These are phyloP conservation scores for Cladobotryum protrusum DNA, from an alignment of 2,329 filamentous ascomycete species.

Conservation along the genomic window DNA sequence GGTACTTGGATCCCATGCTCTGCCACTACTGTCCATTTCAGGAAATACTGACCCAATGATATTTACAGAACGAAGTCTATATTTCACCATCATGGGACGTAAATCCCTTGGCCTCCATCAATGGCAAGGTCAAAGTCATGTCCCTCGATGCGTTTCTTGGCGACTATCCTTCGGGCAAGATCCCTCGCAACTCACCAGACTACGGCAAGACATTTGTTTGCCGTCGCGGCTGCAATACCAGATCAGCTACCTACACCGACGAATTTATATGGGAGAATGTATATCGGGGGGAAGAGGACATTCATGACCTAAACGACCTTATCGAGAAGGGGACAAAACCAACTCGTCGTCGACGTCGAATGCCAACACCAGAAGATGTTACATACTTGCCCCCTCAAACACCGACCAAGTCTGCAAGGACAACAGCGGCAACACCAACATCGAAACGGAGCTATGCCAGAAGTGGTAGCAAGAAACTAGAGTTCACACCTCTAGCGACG, in stretches of 20 bases:
- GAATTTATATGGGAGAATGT: slow-evolving; percentile 90
- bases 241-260: slow-evolving; percentile 84
- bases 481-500: slow-evolving; percentile 93
- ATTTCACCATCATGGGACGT: slow-evolving; percentile 81
- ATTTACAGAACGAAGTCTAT: slow-evolving; percentile 74
- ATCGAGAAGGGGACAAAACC: slow-evolving; percentile 68
- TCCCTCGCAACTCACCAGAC: slow-evolving; percentile 66
- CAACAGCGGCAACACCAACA: slow-evolving; percentile 24
- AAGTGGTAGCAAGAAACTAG: slow-evolving; percentile 60
- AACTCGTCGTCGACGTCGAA: slow-evolving; percentile 36
- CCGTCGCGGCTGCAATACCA: slow-evolving; percentile 78
- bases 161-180: slow-evolving; percentile 66
- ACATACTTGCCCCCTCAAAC: slow-evolving; percentile 31
- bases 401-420: slow-evolving; percentile 29
- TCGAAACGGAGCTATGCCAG: slow-evolving; percentile 25
- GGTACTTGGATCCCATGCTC: slow-evolving; percentile 34
- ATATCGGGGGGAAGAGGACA: slow-evolving; percentile 58
- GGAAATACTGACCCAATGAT: neutral
- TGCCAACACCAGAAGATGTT: slow-evolving; percentile 25
- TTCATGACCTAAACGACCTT: slow-evolving; percentile 59
- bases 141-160: slow-evolving; percentile 63
- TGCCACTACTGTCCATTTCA: neutral
- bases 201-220: slow-evolving; percentile 86
- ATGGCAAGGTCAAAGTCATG: slow-evolving; percentile 76
- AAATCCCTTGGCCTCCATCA: slow-evolving; percentile 83